Evolutionary conservation across 768 basidiomycete species (phyloP).

Genomic region (Tulasnella sp.): DNA sequence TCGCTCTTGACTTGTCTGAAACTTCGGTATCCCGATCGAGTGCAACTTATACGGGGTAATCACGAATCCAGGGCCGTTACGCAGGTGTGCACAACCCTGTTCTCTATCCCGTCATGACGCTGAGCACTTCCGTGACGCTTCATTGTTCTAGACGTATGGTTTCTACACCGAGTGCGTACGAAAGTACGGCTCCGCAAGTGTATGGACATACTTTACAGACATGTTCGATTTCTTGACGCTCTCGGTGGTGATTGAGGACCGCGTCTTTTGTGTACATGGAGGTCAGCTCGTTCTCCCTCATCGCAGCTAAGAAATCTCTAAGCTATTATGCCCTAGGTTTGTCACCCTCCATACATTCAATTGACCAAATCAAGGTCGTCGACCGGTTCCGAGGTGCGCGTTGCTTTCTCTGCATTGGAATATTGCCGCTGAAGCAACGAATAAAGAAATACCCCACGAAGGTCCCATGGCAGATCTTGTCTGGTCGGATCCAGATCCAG

Average conservation of each 20-base stretch:
- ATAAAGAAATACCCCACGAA: constrained; percentile 91
- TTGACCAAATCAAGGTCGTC: constrained; percentile 98
- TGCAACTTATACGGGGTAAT: constrained; percentile 94
- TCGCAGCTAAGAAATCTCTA: background rate
- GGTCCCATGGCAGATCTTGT: constrained; percentile 99
- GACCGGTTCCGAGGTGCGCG: constrained; percentile 86
- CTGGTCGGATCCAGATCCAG: constrained; percentile 98
- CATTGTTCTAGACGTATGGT: constrained; percentile 74
- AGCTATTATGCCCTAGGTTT: constrained; percentile 44
- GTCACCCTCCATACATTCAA: constrained; percentile 95
- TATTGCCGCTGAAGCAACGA: background rate
- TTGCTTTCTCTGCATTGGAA: background rate
- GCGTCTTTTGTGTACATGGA: constrained; percentile 98
- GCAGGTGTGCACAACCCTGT: constrained; percentile 71
- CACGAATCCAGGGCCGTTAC: constrained; percentile 97
- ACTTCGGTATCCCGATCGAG: constrained; percentile 88
- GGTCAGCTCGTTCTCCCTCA: constrained; percentile 37
- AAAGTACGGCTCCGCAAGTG: constrained; percentile 90
- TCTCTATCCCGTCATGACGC: background rate
- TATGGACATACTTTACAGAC: constrained; percentile 99
- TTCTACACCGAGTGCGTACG: constrained; percentile 98
- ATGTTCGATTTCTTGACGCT: constrained; percentile 99
- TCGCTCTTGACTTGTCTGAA: constrained; percentile 94
- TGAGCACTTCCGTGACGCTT: background rate
- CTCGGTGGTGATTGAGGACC: constrained; percentile 96